Conservation (phyloP, 352 stramenopile species). For the Globisporangium abappressorium region DNA sequence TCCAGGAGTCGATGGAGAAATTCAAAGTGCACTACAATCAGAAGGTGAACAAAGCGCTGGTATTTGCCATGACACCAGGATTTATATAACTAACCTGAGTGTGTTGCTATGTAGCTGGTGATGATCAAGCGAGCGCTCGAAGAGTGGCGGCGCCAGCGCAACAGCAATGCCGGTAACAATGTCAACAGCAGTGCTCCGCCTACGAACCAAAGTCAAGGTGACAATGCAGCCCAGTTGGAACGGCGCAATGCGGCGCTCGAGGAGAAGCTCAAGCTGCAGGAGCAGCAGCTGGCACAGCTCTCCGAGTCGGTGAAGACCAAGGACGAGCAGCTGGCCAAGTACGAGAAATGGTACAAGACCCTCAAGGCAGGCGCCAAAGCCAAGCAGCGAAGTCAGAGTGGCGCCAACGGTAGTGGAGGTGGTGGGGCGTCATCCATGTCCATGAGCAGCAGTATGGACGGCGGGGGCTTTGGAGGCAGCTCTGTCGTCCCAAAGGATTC, state of each 20-base stretch:
- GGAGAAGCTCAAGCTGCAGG: conserved; percentile 40
- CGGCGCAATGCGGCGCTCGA: conserved; percentile 23
- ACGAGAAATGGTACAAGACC: conserved; percentile 86
- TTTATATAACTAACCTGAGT: neutral
- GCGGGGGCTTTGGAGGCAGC: conserved; percentile 12
- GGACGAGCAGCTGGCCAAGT: conserved; percentile 77
- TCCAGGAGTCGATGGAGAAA: conserved; percentile 78
- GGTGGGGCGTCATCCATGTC: conserved; percentile 7
- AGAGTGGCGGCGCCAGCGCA: conserved; percentile 77
- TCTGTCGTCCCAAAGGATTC: conserved; percentile 34
- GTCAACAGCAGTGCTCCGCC: neutral
- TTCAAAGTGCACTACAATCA: conserved; percentile 88
- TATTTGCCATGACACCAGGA: neutral
- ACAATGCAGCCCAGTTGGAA: neutral
- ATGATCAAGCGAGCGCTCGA: conserved; percentile 89
- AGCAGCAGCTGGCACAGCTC: conserved; percentile 60
- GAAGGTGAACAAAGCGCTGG: conserved; percentile 42
- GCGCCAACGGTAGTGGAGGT: conserved; percentile 19
- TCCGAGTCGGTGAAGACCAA: conserved; percentile 44
- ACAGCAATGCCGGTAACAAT: conserved; percentile 23
- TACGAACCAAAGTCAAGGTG: neutral
- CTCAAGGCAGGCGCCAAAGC: conserved; percentile 81
- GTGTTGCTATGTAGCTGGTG: conserved; percentile 44
- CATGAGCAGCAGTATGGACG: conserved; percentile 37
- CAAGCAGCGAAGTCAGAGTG: conserved; percentile 68